These are phyloP conservation scores for Mucor irregularis DNA, from an alignment of 371 early-diverging fungal genomes.

Conservation along the genomic window DNA sequence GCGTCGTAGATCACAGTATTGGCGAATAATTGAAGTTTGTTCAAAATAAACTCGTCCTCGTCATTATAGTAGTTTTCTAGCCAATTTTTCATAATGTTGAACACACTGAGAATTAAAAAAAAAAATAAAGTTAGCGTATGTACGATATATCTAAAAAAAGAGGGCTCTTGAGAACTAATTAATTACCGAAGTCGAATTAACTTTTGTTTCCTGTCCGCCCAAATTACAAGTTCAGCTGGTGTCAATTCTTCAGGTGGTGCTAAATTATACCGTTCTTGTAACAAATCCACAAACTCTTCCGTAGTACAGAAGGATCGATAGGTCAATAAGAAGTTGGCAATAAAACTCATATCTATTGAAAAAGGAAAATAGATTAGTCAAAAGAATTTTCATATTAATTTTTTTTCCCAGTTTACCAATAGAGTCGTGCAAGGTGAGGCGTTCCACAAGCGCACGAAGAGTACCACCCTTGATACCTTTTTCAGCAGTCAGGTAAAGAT, in stretches of 20 bases:
- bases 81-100: conserved; percentile 90
- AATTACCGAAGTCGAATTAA: conserved; percentile 76
- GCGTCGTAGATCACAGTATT: conserved; percentile 72
- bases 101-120: too few relatives aligned
- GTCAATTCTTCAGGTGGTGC: conserved; percentile 70
- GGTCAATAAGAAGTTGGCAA: conserved; percentile 83
- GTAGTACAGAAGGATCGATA: conserved; percentile 86
- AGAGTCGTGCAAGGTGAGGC: conserved; percentile 83
- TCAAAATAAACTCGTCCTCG: conserved; percentile 65
- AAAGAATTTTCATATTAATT: background rate
- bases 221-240: conserved; percentile 67
- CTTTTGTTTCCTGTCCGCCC: conserved; percentile 85
- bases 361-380: too few relatives aligned
- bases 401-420: conserved; percentile 29
- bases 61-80: conserved; percentile 85
- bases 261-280: conserved; percentile 75
- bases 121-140: background rate
- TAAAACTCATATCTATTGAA: conserved; percentile 70
- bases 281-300: conserved; percentile 66
- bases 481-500: conserved; percentile 80
- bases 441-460: conserved; percentile 81
- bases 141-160: background rate
- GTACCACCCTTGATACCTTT: conserved; percentile 87
- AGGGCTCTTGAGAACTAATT: background rate
- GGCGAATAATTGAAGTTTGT: conserved; percentile 78